These are phyloP conservation scores for Cutaneotrichosporon sp. DNA, from an alignment of 1,284 basidiomycete genomes.

Conservation along the genomic window DNA sequence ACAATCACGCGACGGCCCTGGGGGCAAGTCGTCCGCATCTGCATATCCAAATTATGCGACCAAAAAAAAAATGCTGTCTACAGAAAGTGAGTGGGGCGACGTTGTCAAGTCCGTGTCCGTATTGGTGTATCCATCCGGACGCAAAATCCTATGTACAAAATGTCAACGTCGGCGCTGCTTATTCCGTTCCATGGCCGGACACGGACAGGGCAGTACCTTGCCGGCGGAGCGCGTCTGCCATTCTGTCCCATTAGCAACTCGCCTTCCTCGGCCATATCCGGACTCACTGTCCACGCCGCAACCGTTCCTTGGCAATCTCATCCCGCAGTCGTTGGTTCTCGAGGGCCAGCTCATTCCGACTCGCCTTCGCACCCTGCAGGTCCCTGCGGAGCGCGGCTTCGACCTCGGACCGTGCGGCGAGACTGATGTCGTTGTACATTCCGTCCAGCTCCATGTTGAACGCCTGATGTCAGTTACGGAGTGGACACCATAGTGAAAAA, in stretches of 20 bases:
- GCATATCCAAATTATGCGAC: neutral
- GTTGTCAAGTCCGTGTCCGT: too few species aligned
- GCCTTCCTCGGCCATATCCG: too few species aligned
- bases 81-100: too few species aligned
- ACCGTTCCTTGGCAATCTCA: slow-evolving; percentile 63
- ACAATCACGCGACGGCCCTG: too few species aligned
- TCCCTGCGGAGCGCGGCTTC: slow-evolving; percentile 68
- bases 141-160: too few species aligned
- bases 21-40: too few species aligned
- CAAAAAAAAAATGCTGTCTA: too few species aligned
- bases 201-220: neutral
- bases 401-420: slow-evolving; percentile 67
- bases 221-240: neutral
- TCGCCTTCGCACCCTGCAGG: slow-evolving; percentile 65
- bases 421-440: slow-evolving; percentile 73
- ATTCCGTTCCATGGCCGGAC: neutral
- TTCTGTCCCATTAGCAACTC: neutral
- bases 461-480: slow-evolving; percentile 54
- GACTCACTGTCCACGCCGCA: slow-evolving; percentile 72
- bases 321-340: slow-evolving; percentile 75
- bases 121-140: too few species aligned
- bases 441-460: slow-evolving; percentile 87
- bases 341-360: slow-evolving; percentile 63
- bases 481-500: slow-evolving; percentile 1
- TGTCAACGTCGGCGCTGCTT: neutral